Conservation (phyloP, 176 grass and related monocot genomes). For the Oryza nivara region DNA sequence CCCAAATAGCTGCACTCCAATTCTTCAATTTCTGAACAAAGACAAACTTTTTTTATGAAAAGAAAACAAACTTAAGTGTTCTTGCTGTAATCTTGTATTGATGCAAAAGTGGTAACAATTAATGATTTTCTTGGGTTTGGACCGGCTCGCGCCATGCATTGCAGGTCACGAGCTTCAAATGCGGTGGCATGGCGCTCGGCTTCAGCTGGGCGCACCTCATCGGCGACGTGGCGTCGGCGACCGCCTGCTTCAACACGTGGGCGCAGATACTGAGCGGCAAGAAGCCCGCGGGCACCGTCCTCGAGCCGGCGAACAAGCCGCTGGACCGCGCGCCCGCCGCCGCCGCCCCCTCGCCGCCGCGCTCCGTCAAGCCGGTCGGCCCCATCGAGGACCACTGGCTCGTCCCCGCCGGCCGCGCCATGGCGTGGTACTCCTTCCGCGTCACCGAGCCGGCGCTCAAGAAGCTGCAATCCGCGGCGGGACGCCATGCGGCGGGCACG, state of each 20-base stretch:
- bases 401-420: conserved; percentile 48
- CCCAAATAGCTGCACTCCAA: neutral
- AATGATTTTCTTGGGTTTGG: neutral
- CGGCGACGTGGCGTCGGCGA: conserved; percentile 70
- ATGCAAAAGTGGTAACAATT: neutral
- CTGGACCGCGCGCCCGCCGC: neutral
- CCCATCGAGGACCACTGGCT: conserved; percentile 74
- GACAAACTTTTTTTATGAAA: neutral
- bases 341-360: conserved; percentile 1
- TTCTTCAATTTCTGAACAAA: neutral
- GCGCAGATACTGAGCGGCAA: conserved; percentile 61
- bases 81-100: neutral
- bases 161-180: conserved; percentile 84
- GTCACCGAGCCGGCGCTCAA: conserved; percentile 49
- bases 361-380: conserved; percentile 69
- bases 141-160: neutral
- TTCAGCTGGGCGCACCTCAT: conserved; percentile 96
- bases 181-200: conserved; percentile 82
- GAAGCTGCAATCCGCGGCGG: conserved; percentile 32
- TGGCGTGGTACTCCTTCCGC: conserved; percentile 78
- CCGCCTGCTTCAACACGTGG: conserved; percentile 79
- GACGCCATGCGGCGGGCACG: neutral
- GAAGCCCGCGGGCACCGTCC: conserved; percentile 6
- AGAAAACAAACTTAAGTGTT: neutral
- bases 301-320: conserved; percentile 29